Conservation (phyloP, 371 early-diverging fungal species). For the Saksenaea oblongispora region DNA sequence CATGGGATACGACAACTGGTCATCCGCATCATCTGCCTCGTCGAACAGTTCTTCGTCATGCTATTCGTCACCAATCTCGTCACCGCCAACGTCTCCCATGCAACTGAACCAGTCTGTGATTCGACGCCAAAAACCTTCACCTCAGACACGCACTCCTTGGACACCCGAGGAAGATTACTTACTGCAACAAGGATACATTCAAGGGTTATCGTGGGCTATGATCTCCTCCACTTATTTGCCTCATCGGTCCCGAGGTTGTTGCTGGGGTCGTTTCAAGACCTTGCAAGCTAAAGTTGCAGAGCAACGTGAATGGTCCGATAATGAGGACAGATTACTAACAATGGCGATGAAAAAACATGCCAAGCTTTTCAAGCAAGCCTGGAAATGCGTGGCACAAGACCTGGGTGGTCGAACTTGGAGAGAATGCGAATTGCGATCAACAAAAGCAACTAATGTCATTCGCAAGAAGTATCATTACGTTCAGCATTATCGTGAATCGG, state of each 20-base stretch:
- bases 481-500: too few relatives aligned
- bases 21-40: slow-evolving; percentile 12
- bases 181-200: slow-evolving; percentile 45
- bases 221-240: slow-evolving; percentile 51
- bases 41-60: slow-evolving; percentile 9
- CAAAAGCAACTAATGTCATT: slow-evolving; percentile 12
- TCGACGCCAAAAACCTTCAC: slow-evolving; percentile 7
- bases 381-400: slow-evolving; percentile 31
- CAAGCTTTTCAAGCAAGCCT: slow-evolving; percentile 29
- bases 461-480: slow-evolving; percentile 17
- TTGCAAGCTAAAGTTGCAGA: slow-evolving; percentile 32
- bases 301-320: slow-evolving; percentile 24
- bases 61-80: slow-evolving; percentile 12
- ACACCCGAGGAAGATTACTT: slow-evolving; percentile 48
- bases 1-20: not conserved
- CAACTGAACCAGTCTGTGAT: not conserved
- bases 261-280: slow-evolving; percentile 54
- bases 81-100: slow-evolving; percentile 2
- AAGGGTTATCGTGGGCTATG: slow-evolving; percentile 54
- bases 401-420: slow-evolving; percentile 25
- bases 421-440: slow-evolving; percentile 26
- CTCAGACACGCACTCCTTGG: slow-evolving; percentile 55
- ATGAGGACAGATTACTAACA: slow-evolving; percentile 21
- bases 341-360: slow-evolving; percentile 28
- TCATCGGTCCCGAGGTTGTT: slow-evolving; percentile 51